Evolutionary conservation across 805 yeast genomes (phyloP), one percentile per base, ranked within the genome.

Genomic region (Jamesozyma hellenica): DNA sequence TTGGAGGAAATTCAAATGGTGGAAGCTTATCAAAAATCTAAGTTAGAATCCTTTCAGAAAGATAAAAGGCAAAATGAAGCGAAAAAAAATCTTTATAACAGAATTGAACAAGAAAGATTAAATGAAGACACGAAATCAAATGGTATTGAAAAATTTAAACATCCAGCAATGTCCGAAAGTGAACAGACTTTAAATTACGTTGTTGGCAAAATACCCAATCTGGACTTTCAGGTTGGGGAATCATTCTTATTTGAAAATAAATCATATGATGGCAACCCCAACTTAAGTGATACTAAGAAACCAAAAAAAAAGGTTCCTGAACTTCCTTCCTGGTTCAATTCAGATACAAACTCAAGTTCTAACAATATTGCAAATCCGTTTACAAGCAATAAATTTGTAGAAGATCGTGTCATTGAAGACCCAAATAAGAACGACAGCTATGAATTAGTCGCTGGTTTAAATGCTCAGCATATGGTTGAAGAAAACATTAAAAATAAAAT

Each of bases 81-180:
- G 18, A 11, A 30, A 19, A 75, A 2, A 68, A 70, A 40, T 42
- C 48, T 55, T 39, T 78, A 75, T 28, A 50, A 58, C 19, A 53
- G 57, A 23, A 46, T 61, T 35, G 64, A 61, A 35, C 50, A 51
- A 31, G 43, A 52, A 26, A 28, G 41, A 11, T 30, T 32, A 5
- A 35, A 15, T 4, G 29, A 28, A 12, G 12, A 32, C 15, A 16
- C 34, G n/a, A 23, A 25, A 18, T 25, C 25, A 19, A 25, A 31
- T 12, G 21, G 26, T 4, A 13, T 4, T 4, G 18, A 33, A 16
- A 14, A 12, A 10, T 6, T 10, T 2, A 19, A 11, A 4, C 13
- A 9, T 7, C 31, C 38, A 1, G 5, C 13, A 2, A 27, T 37
- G 14, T 42, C 51, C 28, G 52, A 48, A 39, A 40, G 46, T 12